These are phyloP conservation scores for Phialophora macrospora DNA, from an alignment of 2,329 filamentous ascomycete genomes.

Conservation along the genomic window DNA sequence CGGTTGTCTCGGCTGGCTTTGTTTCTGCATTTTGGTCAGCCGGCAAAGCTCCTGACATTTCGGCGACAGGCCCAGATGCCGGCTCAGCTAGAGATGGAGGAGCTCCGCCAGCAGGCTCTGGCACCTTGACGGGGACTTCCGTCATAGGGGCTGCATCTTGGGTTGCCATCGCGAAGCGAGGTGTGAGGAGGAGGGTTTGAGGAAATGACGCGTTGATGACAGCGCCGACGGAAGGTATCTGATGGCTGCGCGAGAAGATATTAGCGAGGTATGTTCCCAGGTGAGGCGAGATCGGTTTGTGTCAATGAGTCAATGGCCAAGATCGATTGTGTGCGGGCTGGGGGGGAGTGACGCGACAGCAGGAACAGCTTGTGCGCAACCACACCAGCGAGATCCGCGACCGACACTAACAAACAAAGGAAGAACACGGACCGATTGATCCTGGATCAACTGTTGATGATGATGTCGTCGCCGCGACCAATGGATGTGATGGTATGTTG, in stretches of 20 bases:
- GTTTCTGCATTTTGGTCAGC: conserved; percentile 46
- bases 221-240: conserved; percentile 13
- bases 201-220: conserved; percentile 26
- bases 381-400: conserved; percentile 14
- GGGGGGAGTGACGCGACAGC: conserved; percentile 26
- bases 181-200: conserved; percentile 9
- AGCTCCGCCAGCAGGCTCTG: conserved; percentile 35
- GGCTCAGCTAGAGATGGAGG: conserved; percentile 37
- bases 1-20: conserved; percentile 42
- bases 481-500: conserved; percentile 24
- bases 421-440: conserved; percentile 24
- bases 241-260: conserved; percentile 15
- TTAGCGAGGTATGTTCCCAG: conserved; percentile 20
- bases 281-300: neutral
- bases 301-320: conserved; percentile 6
- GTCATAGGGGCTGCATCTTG: conserved; percentile 28
- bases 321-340: conserved; percentile 19
- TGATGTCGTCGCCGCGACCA: conserved; percentile 23
- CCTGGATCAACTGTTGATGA: conserved; percentile 19
- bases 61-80: conserved; percentile 35
- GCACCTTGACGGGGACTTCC: conserved; percentile 36
- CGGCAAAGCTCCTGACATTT: conserved; percentile 39
- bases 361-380: conserved; percentile 12
- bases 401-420: conserved; percentile 11
- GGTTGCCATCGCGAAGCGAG: conserved; percentile 25